These are phyloP conservation scores for Boechera stricta DNA, from an alignment of 345 rosid genomes.

Conservation along the genomic window DNA sequence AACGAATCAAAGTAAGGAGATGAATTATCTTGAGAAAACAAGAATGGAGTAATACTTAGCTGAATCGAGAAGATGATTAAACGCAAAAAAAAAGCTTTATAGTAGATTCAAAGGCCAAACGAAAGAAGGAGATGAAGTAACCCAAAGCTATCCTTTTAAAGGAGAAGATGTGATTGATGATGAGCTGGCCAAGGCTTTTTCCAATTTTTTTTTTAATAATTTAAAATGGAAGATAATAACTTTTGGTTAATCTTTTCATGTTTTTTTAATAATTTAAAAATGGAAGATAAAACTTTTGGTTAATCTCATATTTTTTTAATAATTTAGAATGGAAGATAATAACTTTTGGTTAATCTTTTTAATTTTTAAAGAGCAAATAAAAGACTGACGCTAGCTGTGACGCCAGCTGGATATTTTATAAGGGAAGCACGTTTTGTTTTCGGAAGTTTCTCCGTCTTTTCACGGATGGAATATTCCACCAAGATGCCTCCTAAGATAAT, in stretches of 20 bases:
- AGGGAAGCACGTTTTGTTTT: conserved; percentile 27
- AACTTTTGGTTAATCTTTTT: conserved; percentile 17
- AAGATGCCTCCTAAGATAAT: conserved; percentile 26
- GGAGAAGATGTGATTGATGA: conserved; percentile 17
- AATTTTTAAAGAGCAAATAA: neutral
- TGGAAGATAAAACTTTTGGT: conserved; percentile 23
- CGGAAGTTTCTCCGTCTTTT: conserved; percentile 27
- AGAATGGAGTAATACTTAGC: conserved; percentile 31
- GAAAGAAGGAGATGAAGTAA: conserved; percentile 41
- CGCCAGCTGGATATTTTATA: conserved; percentile 26
- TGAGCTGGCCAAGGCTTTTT: conserved; percentile 33
- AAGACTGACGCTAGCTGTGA: conserved; percentile 32
- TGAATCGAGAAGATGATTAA: conserved; percentile 34
- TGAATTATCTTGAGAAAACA: neutral
- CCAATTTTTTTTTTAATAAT: neutral
- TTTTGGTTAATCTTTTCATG: conserved; percentile 8
- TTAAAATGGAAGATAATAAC: conserved; percentile 15
- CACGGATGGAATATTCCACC: conserved; percentile 35
- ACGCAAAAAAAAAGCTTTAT: neutral
- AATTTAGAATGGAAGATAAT: conserved; percentile 5
- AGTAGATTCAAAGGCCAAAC: conserved; percentile 5
- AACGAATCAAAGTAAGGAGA: conserved; percentile 24
- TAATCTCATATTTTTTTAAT: neutral
- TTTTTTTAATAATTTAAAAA: neutral
- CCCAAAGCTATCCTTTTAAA: conserved; percentile 32